Base-by-base conservation (phyloP, 495 filamentous ascomycete genomes). In the Aspergillus campestris region DNA sequence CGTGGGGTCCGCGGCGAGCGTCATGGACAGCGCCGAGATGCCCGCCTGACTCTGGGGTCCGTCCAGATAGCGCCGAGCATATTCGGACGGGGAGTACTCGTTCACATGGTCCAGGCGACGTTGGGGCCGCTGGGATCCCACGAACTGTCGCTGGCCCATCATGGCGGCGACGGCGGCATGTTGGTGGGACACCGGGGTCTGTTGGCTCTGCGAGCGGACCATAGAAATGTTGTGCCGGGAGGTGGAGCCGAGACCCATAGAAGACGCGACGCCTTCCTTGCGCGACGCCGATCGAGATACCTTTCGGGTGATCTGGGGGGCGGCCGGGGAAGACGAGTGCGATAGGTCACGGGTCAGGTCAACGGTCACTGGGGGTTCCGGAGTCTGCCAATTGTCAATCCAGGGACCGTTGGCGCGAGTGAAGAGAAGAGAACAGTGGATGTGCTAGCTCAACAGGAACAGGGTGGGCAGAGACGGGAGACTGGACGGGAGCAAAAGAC, bases 321-420 rank as follows among this genome's bases (percentile, higher is more conserved):
- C 50, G 24, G 52, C 58, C 32, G 55, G 50, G 2, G 64, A 61
- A 45, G 62, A 64, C 8, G 58, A 52, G 34, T 66, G 59, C 32
- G 67, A 66, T 35, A 61, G 48, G 14, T 64, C 45, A 48, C 65
- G 64, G 31, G 55, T 58, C 45, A 66, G 53, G 35, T 64, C 60
- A 53, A 56, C 42, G 56, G 54, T 55, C 53, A 58, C 58, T 39
- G 61, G 53, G 36, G 62, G 53, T 49, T 73, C 70, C 64, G 70
- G 62, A 64, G 62, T 70, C 70, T 73, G 62, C 60, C 57, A 70
- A 65, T 52, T 65, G 65, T 71, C 65, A 73, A 71, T 68, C 65
- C 66, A 67, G 57, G 61, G 62, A 57, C 56, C 52, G 51, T 48
- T 50, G 57, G 52, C 49, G 50, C 38, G 46, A 57, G 50, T 48